These are phyloP conservation scores for Rhodotorula sphaerocarpa DNA, from an alignment of 768 basidiomycete genomes.

Conservation along the genomic window DNA sequence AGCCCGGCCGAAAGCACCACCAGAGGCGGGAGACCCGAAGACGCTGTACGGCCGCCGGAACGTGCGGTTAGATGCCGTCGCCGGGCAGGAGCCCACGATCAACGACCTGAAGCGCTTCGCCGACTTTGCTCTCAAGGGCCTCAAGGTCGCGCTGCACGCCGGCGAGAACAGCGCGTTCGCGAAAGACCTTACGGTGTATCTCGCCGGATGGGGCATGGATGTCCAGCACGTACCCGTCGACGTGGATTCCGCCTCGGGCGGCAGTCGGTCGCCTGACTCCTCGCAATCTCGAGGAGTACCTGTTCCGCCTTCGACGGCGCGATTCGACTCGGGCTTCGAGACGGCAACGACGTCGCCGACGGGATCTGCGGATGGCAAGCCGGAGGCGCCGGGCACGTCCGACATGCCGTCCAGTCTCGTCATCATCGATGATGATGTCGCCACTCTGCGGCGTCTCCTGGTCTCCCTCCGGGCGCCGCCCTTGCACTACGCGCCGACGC, in stretches of 20 bases:
- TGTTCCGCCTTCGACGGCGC: not conserved
- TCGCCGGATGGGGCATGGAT: slow-evolving; percentile 92
- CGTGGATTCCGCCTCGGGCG: slow-evolving; percentile 4
- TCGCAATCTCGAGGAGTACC: not conserved
- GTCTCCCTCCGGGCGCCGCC: slow-evolving; percentile 50
- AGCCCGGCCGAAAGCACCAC: slow-evolving; percentile 16
- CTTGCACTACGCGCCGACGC: slow-evolving; percentile 25
- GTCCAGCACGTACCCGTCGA: slow-evolving; percentile 58
- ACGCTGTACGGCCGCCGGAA: slow-evolving; percentile 24
- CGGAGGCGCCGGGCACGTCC: not conserved
- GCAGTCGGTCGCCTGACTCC: not conserved
- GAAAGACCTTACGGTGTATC: slow-evolving; percentile 81
- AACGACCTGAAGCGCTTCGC: slow-evolving; percentile 70
- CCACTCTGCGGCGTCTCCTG: slow-evolving; percentile 66
- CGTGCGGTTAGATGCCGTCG: slow-evolving; percentile 18
- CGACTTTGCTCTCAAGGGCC: slow-evolving; percentile 65
- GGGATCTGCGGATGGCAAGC: not conserved
- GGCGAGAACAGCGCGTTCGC: slow-evolving; percentile 81
- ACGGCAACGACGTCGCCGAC: slow-evolving; percentile 7
- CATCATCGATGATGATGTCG: slow-evolving; percentile 86
- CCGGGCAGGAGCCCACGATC: slow-evolving; percentile 57
- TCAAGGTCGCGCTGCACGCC: slow-evolving; percentile 74
- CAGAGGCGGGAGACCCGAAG: slow-evolving; percentile 21
- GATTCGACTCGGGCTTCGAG: slow-evolving; percentile 38
- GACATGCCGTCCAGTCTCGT: slow-evolving; percentile 50